Base-by-base conservation (phyloP, 495 filamentous ascomycete species). In the Penicillium bialowiezense region DNA sequence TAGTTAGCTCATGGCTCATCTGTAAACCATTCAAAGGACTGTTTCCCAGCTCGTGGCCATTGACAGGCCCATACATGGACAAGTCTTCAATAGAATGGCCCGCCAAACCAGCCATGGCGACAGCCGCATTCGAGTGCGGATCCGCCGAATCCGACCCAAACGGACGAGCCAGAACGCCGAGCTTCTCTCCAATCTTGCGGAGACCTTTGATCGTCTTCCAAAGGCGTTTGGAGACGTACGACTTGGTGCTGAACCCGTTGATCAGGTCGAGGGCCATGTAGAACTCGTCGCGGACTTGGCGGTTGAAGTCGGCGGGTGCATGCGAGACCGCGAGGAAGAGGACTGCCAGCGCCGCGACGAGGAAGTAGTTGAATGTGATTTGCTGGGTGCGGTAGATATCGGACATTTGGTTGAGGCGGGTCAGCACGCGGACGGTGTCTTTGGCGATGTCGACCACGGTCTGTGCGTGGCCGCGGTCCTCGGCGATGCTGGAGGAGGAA, bases 291-390 rank as follows among this genome's bases (percentile, higher is more conserved):
- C 87, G 78, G 43, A 88, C 88, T 35, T 78, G 69, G 7, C 79
- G 74, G 56, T 82, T 88, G 63, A 92, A 95, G 33, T 87, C 81
- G 1, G 83, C 73, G 0, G 90, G 88, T 3, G 89, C 88, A 60
- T 95, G 89, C 12, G 83, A 88, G 2, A 88, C 87, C 0, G 89
- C 89, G 0, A 95, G 80, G 63, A 93, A 91, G 7, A 95, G 73
- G 2, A 92, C 89, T 0, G 87, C 86, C 20, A 95, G 76, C 8
- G 89, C 84, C 7, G 87, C 85, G 9, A 89, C 82, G 14, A 95
- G 76, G 65, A 95, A 95, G 58, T 91, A 90, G 64, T 95, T 89
- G 71, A 91, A 92, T 51, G 84, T 84, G 29, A 90, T 82, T 63
- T 93, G 89, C 44, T 89, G 82, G 5, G 79, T 83, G 7, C 84